phyloP scores from a whole-genome alignment of 495 filamentous ascomycete species.

The Clavariopsis aquatica region DNA sequence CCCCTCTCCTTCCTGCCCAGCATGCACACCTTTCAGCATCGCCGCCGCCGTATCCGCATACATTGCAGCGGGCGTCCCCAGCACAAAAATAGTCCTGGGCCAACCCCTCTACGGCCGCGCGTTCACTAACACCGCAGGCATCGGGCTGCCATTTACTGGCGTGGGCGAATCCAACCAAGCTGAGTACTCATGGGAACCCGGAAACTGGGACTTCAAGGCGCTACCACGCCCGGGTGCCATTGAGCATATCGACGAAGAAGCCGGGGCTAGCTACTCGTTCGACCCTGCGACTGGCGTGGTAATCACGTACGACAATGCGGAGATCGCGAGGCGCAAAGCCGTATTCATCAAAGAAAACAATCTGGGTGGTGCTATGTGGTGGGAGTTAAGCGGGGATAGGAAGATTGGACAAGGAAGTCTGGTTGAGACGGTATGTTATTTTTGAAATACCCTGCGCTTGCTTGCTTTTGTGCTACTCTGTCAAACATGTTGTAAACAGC shows the following conservation, averaged over 20 bases:
- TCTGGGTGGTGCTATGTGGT: constrained; percentile 85
- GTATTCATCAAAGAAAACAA: constrained; percentile 62
- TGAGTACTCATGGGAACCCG: constrained; percentile 60
- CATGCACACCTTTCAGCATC: constrained; percentile 68
- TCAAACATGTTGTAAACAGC: constrained; percentile 6
- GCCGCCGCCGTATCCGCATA: constrained; percentile 69
- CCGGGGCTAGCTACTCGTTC: constrained; percentile 70
- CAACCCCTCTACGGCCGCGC: constrained; percentile 82
- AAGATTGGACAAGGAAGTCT: constrained; percentile 41
- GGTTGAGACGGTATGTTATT: constrained; percentile 31
- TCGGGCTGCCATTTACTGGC: constrained; percentile 61
- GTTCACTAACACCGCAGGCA: constrained; percentile 70
- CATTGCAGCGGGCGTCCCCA: constrained; percentile 59
- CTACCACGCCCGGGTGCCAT: constrained; percentile 54
- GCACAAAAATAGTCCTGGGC: constrained; percentile 74
- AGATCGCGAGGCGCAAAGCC: constrained; percentile 62
- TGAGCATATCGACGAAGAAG: constrained; percentile 52
- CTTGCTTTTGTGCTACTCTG: background rate
- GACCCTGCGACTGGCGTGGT: constrained; percentile 59
- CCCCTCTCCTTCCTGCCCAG: constrained; percentile 52
- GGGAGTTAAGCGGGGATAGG: constrained; percentile 81
- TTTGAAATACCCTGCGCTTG: background rate
- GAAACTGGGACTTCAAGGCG: constrained; percentile 74
- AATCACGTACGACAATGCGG: constrained; percentile 74
- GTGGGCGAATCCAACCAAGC: constrained; percentile 59